phyloP scores from a whole-genome alignment of 2,329 filamentous ascomycete genomes.

The Sarocladium strictum region DNA sequence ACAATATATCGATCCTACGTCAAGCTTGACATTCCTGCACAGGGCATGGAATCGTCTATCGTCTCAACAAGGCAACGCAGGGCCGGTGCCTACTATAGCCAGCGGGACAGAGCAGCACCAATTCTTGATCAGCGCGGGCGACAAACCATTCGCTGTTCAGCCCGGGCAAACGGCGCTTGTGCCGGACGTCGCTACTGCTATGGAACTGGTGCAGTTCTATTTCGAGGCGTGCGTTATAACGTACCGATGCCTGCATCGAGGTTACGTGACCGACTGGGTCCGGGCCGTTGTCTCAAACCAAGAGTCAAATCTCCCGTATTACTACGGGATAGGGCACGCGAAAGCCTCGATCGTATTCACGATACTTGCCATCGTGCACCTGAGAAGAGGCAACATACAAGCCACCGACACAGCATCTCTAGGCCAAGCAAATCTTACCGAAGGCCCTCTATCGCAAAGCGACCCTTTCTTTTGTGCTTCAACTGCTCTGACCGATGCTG shows the following conservation, averaged over 20 bases:
- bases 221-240: conserved; percentile 56
- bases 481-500: conserved; percentile 15
- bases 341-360: conserved; percentile 41
- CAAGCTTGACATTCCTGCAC: conserved; percentile 49
- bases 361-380: conserved; percentile 41
- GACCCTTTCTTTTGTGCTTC: conserved; percentile 21
- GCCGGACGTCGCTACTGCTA: conserved; percentile 13
- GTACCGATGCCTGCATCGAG: conserved; percentile 50
- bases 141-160: conserved; percentile 21
- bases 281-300: conserved; percentile 30
- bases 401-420: not conserved
- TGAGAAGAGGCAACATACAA: conserved; percentile 30
- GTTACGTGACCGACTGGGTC: conserved; percentile 42
- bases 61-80: conserved; percentile 18
- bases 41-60: conserved; percentile 44
- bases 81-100: conserved; percentile 12
- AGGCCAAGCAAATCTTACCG: not conserved
- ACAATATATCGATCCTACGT: conserved; percentile 50
- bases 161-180: conserved; percentile 13
- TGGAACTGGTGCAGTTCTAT: conserved; percentile 33
- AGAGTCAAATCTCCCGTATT: conserved; percentile 27
- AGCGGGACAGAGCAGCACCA: conserved; percentile 16
- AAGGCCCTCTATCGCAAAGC: conserved; percentile 14
- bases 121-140: conserved; percentile 21
- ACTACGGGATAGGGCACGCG: conserved; percentile 33